Evolutionary conservation across 2,329 filamentous ascomycete genomes (phyloP).

Genomic region (Malbranchea zuffiana): DNA sequence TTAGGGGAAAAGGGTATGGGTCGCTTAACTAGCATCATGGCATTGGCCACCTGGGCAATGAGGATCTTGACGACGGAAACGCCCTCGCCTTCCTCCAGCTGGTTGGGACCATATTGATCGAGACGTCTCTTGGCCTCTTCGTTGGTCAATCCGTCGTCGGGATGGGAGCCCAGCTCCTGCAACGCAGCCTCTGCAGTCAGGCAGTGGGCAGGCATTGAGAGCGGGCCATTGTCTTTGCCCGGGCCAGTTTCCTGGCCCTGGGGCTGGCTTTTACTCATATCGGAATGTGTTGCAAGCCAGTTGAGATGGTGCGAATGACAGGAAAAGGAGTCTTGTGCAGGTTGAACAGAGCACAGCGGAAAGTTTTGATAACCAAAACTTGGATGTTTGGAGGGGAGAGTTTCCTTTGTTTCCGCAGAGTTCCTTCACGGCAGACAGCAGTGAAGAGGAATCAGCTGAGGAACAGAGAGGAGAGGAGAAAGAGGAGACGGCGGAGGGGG

Average conservation of each 20-base stretch:
- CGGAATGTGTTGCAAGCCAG: too few relatives aligned
- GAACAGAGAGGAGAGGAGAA: too few relatives aligned
- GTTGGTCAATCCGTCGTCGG: slow-evolving; percentile 45
- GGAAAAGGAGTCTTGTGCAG: too few relatives aligned
- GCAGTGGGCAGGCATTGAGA: slow-evolving; percentile 52
- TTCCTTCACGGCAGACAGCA: too few relatives aligned
- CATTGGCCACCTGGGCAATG: slow-evolving; percentile 55
- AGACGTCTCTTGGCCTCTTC: slow-evolving; percentile 46
- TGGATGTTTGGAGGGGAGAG: too few relatives aligned
- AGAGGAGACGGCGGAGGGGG: too few relatives aligned
- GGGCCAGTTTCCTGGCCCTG: neutral
- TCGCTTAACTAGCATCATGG: slow-evolving; percentile 50
- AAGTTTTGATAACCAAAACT: too few relatives aligned
- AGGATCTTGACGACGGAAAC: slow-evolving; percentile 60
- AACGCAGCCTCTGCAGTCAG: slow-evolving; percentile 43
- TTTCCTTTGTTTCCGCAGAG: too few relatives aligned
- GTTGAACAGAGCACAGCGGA: too few relatives aligned
- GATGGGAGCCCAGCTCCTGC: slow-evolving; percentile 44
- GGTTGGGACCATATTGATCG: slow-evolving; percentile 48
- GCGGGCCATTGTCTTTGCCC: slow-evolving; percentile 31
- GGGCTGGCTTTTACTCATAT: neutral
- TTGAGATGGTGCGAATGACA: too few relatives aligned
- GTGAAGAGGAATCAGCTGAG: too few relatives aligned
- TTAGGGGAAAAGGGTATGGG: slow-evolving; percentile 14
- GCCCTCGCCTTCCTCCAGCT: slow-evolving; percentile 54